These are phyloP conservation scores for Parsonsia alboflavescens DNA, from an alignment of 257 asterid genomes.

Conservation along the genomic window DNA sequence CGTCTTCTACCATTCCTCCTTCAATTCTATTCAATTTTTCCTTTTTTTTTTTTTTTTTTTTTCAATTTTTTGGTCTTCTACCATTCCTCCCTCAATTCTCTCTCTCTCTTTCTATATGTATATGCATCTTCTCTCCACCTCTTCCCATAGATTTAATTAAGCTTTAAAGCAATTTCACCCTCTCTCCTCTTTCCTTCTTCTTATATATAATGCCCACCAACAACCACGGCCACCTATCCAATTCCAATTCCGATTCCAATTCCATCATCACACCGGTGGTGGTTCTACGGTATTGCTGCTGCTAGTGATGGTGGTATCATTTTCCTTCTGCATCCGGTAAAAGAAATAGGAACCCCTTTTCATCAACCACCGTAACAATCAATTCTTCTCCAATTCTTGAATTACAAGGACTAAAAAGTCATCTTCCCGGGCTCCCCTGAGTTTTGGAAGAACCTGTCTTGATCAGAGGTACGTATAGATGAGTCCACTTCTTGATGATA, in stretches of 20 bases:
- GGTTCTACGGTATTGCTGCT: not conserved
- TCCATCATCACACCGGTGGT: not conserved
- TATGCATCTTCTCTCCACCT: constrained; percentile 12
- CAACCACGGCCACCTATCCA: constrained; percentile 5
- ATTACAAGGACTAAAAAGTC: not conserved
- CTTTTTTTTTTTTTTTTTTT: not conserved
- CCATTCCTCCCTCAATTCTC: too few species aligned
- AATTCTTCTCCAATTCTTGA: not conserved
- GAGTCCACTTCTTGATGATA: too few species aligned
- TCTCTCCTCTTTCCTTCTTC: constrained; percentile 16
- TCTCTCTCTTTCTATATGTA: not conserved
- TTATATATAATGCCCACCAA: constrained; percentile 33
- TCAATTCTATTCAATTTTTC: not conserved
- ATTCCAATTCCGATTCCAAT: too few species aligned
- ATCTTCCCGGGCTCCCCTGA: not conserved
- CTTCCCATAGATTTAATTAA: constrained; percentile 30
- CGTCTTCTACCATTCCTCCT: constrained; percentile 27
- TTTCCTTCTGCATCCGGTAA: too few species aligned
- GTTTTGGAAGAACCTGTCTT: not conserved
- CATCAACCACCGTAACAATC: not conserved
- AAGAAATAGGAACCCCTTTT: too few species aligned
- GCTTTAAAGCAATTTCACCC: constrained; percentile 29
- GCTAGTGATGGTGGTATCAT: too few species aligned
- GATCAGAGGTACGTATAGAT: not conserved
- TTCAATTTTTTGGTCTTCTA: too few species aligned